Conservation (phyloP, 179 eudicot genomes). For the Actinidia chinensis region DNA sequence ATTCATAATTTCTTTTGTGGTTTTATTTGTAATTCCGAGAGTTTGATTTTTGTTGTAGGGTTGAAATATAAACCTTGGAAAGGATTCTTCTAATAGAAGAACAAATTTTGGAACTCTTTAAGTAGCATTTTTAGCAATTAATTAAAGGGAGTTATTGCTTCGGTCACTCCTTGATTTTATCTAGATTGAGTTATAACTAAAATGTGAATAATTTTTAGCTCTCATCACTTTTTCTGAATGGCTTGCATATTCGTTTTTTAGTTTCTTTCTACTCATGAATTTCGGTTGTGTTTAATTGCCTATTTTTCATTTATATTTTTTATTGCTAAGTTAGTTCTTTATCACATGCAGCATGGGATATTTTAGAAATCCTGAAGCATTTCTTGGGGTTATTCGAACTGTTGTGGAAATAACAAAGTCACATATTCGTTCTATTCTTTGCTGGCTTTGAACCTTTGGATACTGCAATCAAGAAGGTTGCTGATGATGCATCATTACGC, state of each 20-base stretch:
- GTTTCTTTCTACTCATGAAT: not conserved
- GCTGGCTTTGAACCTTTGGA: constrained; percentile 76
- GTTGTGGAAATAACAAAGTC: constrained; percentile 43
- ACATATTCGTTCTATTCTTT: constrained; percentile 68
- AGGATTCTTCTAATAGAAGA: too few species aligned
- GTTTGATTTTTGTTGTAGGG: too few species aligned
- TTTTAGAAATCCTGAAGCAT: constrained; percentile 60
- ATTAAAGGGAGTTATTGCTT: not conserved
- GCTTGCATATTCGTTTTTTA: not conserved
- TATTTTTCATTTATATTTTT: not conserved
- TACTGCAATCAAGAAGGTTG: constrained; percentile 42
- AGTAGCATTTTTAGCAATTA: too few species aligned
- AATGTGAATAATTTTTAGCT: not conserved
- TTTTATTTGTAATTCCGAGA: too few species aligned
- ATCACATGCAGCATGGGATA: constrained; percentile 67
- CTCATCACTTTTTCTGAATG: not conserved
- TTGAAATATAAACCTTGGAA: too few species aligned
- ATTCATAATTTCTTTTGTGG: too few species aligned
- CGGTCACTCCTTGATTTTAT: constrained; percentile 3
- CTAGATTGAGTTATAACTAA: not conserved
- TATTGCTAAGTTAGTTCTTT: constrained; percentile 5
- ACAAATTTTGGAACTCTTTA: too few species aligned
- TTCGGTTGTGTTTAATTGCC: not conserved
- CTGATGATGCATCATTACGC: constrained; percentile 38
- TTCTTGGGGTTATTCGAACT: constrained; percentile 57